Percentiles rank a stretch among this genome's conserved stretches.
Conservation (phyloP, 345 rosid genomes). For the Sisymbrium irio region DNA sequence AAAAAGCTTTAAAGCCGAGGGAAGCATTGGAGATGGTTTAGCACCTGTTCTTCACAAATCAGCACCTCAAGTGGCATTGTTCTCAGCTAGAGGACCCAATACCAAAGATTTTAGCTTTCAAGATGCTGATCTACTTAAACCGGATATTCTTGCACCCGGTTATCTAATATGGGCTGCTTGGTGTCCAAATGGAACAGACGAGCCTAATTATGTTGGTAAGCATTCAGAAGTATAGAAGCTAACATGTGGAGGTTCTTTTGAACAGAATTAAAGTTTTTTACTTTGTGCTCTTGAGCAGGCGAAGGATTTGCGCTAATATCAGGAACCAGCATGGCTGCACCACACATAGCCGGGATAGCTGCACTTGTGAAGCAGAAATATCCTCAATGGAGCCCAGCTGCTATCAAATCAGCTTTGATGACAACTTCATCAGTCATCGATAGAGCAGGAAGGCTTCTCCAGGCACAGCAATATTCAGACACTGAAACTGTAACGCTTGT, state of each 20-base stretch:
- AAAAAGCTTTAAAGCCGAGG: conserved; percentile 76
- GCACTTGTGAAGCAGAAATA: conserved; percentile 96
- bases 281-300: conserved; percentile 51
- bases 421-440: conserved; percentile 81
- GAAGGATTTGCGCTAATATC: conserved; percentile 96
- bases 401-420: conserved; percentile 95
- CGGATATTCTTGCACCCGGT: conserved; percentile 97
- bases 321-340: conserved; percentile 99
- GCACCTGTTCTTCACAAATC: conserved; percentile 88
- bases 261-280: background rate
- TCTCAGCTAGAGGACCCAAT: conserved; percentile 98
- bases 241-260: background rate
- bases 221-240: conserved; percentile 1
- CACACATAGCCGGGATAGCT: conserved; percentile 98
- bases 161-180: conserved; percentile 99
- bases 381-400: conserved; percentile 97
- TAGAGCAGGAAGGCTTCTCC: conserved; percentile 91
- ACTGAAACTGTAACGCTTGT: conserved; percentile 75
- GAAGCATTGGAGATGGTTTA: conserved; percentile 95
- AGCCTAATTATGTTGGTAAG: conserved; percentile 82
- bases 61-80: conserved; percentile 96
- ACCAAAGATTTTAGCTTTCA: conserved; percentile 87
- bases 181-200: conserved; percentile 98
- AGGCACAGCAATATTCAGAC: conserved; percentile 91
- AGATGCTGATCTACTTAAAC: conserved; percentile 99